Evolutionary conservation across 495 filamentous ascomycete genomes (phyloP), one percentile per base, ranked within the genome.

Genomic region (Neurospora sp.): DNA sequence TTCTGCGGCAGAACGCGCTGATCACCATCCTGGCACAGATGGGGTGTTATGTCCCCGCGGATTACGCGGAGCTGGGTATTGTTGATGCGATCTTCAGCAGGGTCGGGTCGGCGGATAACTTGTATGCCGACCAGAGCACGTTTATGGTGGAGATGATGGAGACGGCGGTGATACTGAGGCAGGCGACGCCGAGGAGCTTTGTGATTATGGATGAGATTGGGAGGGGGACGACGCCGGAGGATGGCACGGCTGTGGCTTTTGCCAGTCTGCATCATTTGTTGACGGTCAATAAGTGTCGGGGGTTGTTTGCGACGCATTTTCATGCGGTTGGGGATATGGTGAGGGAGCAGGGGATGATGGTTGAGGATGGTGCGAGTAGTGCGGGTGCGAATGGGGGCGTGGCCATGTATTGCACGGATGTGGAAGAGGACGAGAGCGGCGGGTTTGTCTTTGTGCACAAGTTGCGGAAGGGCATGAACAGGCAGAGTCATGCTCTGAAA

Each of bases 131-230:
- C 81, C 96, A 97, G 81, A 96, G 93, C 45, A 99, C 96, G 1
- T 99, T 99, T 84, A 98, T 94, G 91, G 89, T 93, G 4, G 92
- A 94, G 83, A 94, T 94, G 92, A 84, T 93, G 7, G 92, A 93
- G 78, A 92, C 91, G 19, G 90, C 91, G 3, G 83, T 86, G 43
- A 94, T 94, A 73, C 83, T 94, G 42, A 86, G 86, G 39, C 79
- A 87, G 70, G 92, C 92, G 0, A 93, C 91, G 11, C 80, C 84
- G 13, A 84, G 89, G 5, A 93, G 90, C 0, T 94, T 99, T 75
- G 96, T 98, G n/a, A 93, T 99, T 78, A 98, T 99, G 95, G 96
- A 99, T 79, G 96, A 99, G 83, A 90, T 99, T 24, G 96, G 96
- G 0, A 88, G 96, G 28, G 96, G 96, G 3, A 99, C 96, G 10